These are phyloP conservation scores for Licmophora abbreviata DNA, from an alignment of 108 stramenopile species.

Conservation along the genomic window DNA sequence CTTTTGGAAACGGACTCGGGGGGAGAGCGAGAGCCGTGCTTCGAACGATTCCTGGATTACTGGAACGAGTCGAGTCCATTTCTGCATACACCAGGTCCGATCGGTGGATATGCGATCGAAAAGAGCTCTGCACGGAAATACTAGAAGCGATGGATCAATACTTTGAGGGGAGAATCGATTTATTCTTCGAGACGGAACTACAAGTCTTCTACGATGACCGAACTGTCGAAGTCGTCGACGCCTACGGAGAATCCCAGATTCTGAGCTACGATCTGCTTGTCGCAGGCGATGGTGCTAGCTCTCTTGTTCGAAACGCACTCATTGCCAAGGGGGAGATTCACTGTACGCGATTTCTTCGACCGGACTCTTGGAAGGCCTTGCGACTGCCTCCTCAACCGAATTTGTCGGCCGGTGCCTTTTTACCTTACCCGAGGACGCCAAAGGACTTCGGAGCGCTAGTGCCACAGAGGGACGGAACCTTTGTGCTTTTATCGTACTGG, in stretches of 20 bases:
- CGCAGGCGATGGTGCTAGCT: conserved; percentile 6
- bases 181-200: neutral
- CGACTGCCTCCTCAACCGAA: conserved; percentile 5
- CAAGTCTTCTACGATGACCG: neutral
- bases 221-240: neutral
- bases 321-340: neutral
- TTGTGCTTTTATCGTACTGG: conserved; percentile 4
- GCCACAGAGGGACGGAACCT: neutral
- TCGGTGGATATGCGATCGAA: conserved; percentile 1
- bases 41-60: neutral
- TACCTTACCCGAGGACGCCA: neutral
- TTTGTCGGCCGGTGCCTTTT: neutral
- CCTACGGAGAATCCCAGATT: neutral
- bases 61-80: conserved; percentile 4
- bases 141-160: conserved; percentile 7
- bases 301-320: neutral
- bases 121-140: conserved; percentile 8
- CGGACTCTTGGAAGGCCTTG: conserved; percentile 7
- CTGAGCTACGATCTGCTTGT: conserved; percentile 2
- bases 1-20: conserved; percentile 9
- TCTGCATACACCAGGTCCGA: neutral
- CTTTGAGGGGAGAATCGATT: neutral
- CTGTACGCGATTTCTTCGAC: neutral
- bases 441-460: neutral
- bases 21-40: neutral